phyloP scores from a whole-genome alignment of 345 rosid genomes.

The thale cress (Arabidopsis thaliana) region TAIR10.1 NC_003076.8:21771001-21771500 shows the following conservation, averaged over 20 bases:
- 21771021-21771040: neutral
- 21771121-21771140: neutral
- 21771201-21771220: neutral
- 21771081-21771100: neutral
- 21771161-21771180: no score
- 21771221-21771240: neutral
- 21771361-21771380: neutral
- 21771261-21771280: neutral
- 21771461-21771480: neutral
- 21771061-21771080: neutral
- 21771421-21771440: neutral
- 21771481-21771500: neutral
- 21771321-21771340: no score
- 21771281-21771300: neutral
- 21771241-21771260: neutral
- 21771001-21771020: slow-evolving; percentile 3
- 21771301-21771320: neutral
- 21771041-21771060: slow-evolving; percentile 35
- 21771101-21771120: neutral
- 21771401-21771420: neutral
- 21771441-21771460: neutral
- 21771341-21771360: neutral
- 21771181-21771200: neutral
- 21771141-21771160: no score
- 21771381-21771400: neutral